A percentile compares a stretch with the other conserved stretches of the same genome.
These are phyloP conservation scores for Penicillium canariense DNA, from an alignment of 495 filamentous ascomycete species.

Conservation along the genomic window DNA sequence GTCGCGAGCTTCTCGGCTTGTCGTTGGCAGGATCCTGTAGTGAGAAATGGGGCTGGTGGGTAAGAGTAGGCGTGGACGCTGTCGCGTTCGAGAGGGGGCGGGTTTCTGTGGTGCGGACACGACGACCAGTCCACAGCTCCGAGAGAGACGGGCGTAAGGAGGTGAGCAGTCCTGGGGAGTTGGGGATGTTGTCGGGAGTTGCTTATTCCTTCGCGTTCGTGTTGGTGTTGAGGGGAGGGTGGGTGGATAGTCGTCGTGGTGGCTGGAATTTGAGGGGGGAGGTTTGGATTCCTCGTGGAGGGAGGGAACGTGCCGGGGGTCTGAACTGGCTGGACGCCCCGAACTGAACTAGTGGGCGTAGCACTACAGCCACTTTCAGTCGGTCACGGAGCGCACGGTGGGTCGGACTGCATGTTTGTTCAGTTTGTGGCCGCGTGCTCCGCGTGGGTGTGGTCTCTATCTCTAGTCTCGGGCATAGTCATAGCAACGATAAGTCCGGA, in stretches of 20 bases:
- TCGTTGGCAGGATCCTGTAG: not conserved
- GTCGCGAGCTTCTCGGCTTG: not conserved
- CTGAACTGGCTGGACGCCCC: not conserved
- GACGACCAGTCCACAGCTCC: too few relatives aligned
- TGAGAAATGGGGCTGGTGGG: slow-evolving; percentile 1
- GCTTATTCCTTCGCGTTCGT: too few relatives aligned
- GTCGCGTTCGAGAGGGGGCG: not conserved
- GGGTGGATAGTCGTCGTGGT: not conserved
- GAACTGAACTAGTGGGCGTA: too few relatives aligned
- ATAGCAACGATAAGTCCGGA: too few relatives aligned
- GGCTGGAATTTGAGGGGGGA: slow-evolving; percentile 22
- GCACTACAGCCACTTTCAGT: too few relatives aligned
- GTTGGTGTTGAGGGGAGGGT: not conserved
- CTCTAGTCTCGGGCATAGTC: too few relatives aligned
- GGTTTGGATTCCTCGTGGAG: slow-evolving; percentile 28
- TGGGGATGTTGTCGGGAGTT: not conserved
- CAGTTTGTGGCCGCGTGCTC: too few relatives aligned
- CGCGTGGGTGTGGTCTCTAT: too few relatives aligned
- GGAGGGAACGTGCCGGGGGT: slow-evolving; percentile 19
- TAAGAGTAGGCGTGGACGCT: not conserved
- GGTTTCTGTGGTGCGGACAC: not conserved
- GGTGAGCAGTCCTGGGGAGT: too few relatives aligned
- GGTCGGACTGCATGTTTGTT: too few relatives aligned
- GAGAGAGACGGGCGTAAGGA: too few relatives aligned
- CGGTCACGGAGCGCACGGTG: too few relatives aligned